phyloP scores from a whole-genome alignment of 495 filamentous ascomycete species.

The Penicillium malachiteum region DNA sequence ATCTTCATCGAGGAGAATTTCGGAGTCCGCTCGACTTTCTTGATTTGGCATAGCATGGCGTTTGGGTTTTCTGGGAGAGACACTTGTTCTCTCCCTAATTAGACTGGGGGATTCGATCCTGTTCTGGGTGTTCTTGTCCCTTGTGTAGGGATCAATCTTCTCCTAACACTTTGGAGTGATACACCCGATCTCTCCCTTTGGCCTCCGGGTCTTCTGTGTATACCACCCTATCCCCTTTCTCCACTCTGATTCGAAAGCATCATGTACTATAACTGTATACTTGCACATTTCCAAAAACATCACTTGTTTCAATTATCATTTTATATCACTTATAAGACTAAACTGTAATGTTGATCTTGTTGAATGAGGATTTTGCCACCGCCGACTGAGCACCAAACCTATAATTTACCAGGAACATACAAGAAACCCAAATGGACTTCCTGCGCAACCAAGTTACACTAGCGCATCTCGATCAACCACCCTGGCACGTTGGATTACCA shows the following conservation, averaged over 20 bases:
- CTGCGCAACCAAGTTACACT: not conserved
- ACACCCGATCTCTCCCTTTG: slow-evolving; percentile 11
- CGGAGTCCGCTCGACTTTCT: slow-evolving; percentile 22
- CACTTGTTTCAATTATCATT: not conserved
- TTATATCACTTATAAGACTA: too few species aligned
- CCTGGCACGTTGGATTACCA: not conserved
- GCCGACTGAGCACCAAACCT: slow-evolving; percentile 4
- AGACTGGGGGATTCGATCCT: slow-evolving; percentile 20
- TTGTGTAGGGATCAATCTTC: slow-evolving; percentile 2
- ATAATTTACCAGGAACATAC: not conserved
- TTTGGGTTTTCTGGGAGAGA: slow-evolving; percentile 38
- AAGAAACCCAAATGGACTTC: not conserved
- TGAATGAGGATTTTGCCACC: slow-evolving; percentile 26
- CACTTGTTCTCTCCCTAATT: slow-evolving; percentile 10
- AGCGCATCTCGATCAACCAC: not conserved
- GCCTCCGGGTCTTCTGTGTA: slow-evolving; percentile 22
- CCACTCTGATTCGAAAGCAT: slow-evolving; percentile 28
- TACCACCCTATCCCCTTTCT: slow-evolving; percentile 27
- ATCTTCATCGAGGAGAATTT: slow-evolving; percentile 1
- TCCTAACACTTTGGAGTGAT: not conserved
- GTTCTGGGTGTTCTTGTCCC: slow-evolving; percentile 21
- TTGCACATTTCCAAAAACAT: slow-evolving; percentile 18
- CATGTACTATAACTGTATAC: slow-evolving; percentile 33
- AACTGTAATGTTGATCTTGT: too few species aligned
- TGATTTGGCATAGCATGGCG: slow-evolving; percentile 52